Base-by-base conservation (phyloP, 371 early-diverging fungal species). In the Apophysomyces sp. region DNA sequence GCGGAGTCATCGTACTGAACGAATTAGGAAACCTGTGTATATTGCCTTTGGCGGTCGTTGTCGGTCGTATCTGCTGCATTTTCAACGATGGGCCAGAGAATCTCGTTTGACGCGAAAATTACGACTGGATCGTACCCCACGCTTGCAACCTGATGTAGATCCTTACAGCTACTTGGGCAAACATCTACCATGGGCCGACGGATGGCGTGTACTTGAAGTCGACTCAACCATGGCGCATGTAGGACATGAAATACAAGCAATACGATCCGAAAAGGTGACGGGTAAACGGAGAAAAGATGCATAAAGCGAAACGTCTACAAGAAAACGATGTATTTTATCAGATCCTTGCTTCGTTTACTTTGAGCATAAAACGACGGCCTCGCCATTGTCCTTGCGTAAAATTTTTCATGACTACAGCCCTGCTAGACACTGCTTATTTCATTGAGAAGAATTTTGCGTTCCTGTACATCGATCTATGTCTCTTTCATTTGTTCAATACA, bases 91-190 rank as follows among this genome's bases (percentile, higher is more conserved):
- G 76, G 53, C 73, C 2, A 55, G 71, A 8, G 77, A 80, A 7
- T 26, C 58, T 21, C 71, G 67, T 28, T 51, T 80, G 15, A 71
- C 76, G 15, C 68, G 77, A 18, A 77, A 77, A 62, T 32, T 80
- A 18, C 57, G 80, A 24, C 26, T 80, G 2, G 73, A 76, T 31
- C 60, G 57, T 11, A 59, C 49, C 3, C 29, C 62, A 13, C 61
- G 24, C n/a, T n/a, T 37, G 11, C 49, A 52, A 31, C 58, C 52
- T 0, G 53, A 57, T 6, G 30, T 58, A 13, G 80, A 80, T 58
- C 59, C 68, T 3, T 77, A 67, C 34, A 80, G 80, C 29, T 80
- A 80, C 41, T 34, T 80, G 9, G 80, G 80, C 12, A 55, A 64
- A 4, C 77, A 77, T 57, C 28, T 52, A 41, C 36, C 70, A 16